Percentiles rank a stretch among this genome's conserved stretches.
phyloP scores from a whole-genome alignment of 2,329 filamentous ascomycete species.

The Emergomyces orientalis region DNA sequence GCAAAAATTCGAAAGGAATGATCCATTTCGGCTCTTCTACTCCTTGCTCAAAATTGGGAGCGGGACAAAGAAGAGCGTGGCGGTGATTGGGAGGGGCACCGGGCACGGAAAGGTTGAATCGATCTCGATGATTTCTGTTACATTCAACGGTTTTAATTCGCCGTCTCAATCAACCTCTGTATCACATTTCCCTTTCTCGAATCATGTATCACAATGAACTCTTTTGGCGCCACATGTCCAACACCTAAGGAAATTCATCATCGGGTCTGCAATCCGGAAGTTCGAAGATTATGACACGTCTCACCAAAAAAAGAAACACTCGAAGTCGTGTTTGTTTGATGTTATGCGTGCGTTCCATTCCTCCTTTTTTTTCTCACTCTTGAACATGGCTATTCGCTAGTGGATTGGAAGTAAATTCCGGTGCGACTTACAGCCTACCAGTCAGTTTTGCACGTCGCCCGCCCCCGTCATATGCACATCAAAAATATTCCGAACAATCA shows the following conservation, averaged over 20 bases:
- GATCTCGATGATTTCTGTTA: background rate
- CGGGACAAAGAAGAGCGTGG: background rate
- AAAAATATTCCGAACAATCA: conserved; percentile 7
- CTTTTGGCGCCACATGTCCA: conserved; percentile 5
- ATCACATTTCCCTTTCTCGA: conserved; percentile 1
- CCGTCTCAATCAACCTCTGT: background rate
- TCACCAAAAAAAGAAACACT: background rate
- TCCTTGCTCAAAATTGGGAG: background rate
- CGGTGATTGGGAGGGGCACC: background rate
- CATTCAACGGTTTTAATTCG: conserved; percentile 1
- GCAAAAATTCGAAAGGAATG: too few species aligned
- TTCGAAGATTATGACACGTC: background rate
- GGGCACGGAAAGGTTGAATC: background rate
- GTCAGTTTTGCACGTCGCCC: background rate
- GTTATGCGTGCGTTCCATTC: background rate
- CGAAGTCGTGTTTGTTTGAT: conserved; percentile 1
- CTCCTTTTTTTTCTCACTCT: background rate
- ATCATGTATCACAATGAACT: background rate
- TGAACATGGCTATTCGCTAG: background rate
- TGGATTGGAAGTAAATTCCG: background rate
- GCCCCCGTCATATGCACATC: conserved; percentile 1
- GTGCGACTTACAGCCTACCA: background rate
- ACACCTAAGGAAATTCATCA: background rate
- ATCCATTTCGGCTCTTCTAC: too few species aligned
- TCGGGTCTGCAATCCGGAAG: background rate